phyloP scores from a whole-genome alignment of 2,329 filamentous ascomycete genomes.

The Diaporthe sp. region DNA sequence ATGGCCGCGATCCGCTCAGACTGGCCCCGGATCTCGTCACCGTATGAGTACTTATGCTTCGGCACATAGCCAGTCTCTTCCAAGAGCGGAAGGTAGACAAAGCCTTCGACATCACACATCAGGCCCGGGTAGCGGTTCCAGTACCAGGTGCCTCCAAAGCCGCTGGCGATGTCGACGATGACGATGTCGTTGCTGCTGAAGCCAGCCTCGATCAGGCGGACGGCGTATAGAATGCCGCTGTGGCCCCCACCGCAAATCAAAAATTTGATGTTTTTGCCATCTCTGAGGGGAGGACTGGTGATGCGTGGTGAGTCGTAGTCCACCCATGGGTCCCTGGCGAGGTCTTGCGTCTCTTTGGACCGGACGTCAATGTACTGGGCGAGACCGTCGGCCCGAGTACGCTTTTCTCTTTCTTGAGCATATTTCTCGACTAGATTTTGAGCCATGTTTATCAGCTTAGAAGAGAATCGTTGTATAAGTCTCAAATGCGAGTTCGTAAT shows the following conservation, averaged over 20 bases:
- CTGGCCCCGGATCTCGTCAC: constrained; percentile 52
- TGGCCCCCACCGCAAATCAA: constrained; percentile 56
- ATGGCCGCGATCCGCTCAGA: constrained; percentile 50
- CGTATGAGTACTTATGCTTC: constrained; percentile 52
- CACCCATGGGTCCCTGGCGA: background rate
- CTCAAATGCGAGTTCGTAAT: too few relatives aligned
- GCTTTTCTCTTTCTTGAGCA: background rate
- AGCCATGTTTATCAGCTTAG: too few relatives aligned
- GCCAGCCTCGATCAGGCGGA: constrained; percentile 50
- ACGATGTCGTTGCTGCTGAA: constrained; percentile 47
- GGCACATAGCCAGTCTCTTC: constrained; percentile 61
- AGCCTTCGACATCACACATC: constrained; percentile 58
- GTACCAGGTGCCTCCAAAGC: constrained; percentile 60
- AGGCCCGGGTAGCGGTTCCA: constrained; percentile 60
- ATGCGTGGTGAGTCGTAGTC: background rate
- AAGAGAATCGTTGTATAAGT: too few relatives aligned
- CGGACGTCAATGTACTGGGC: background rate
- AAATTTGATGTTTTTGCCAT: constrained; percentile 27
- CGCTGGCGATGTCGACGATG: constrained; percentile 56
- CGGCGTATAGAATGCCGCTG: constrained; percentile 54
- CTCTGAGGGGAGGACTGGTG: background rate
- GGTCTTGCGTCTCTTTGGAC: background rate
- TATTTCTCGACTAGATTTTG: background rate
- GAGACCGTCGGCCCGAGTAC: background rate
- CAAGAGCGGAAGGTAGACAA: constrained; percentile 57